A percentile compares a stretch with the other conserved stretches of the same genome.
Evolutionary conservation across 139 green algal species (phyloP).

Genomic region (Klebsormidium nitens): DNA sequence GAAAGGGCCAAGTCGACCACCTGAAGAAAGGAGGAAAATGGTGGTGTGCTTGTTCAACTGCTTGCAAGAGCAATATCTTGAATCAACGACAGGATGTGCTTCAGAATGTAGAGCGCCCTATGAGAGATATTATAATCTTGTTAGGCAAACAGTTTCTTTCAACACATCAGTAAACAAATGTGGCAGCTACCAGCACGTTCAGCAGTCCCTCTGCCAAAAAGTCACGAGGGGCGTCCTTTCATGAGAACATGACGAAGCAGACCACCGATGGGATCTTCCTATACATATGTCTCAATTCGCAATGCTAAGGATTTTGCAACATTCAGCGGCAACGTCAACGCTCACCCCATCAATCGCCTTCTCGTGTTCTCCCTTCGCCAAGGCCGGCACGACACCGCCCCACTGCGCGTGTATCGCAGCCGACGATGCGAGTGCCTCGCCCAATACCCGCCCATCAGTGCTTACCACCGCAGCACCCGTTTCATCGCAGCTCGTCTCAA

Average conservation of each 20-base stretch:
- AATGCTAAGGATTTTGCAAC: background rate
- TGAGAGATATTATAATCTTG: no score
- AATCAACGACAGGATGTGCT: no score
- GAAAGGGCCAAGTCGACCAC: slow-evolving; percentile 66
- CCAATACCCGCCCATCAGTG: slow-evolving; percentile 63
- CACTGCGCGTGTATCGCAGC: slow-evolving; percentile 80
- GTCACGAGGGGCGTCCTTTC: background rate
- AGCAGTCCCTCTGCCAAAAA: background rate
- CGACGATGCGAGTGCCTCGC: slow-evolving; percentile 70
- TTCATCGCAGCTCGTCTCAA: slow-evolving; percentile 95
- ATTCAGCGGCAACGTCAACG: background rate
- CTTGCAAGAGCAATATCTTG: no score
- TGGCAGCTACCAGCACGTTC: background rate
- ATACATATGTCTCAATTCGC: background rate
- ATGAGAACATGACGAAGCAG: background rate
- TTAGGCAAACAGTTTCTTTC: no score
- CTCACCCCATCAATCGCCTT: slow-evolving; percentile 78
- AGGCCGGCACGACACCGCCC: slow-evolving; percentile 87
- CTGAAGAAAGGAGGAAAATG: slow-evolving; percentile 16
- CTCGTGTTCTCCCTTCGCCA: slow-evolving; percentile 82
- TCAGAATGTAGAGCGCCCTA: no score
- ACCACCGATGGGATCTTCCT: background rate
- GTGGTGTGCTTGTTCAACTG: no score
- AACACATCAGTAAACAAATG: background rate
- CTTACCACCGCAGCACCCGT: slow-evolving; percentile 83